Evolutionary conservation across 306 rosid species (phyloP).

Genomic region (Gleditsia sinensis): DNA sequence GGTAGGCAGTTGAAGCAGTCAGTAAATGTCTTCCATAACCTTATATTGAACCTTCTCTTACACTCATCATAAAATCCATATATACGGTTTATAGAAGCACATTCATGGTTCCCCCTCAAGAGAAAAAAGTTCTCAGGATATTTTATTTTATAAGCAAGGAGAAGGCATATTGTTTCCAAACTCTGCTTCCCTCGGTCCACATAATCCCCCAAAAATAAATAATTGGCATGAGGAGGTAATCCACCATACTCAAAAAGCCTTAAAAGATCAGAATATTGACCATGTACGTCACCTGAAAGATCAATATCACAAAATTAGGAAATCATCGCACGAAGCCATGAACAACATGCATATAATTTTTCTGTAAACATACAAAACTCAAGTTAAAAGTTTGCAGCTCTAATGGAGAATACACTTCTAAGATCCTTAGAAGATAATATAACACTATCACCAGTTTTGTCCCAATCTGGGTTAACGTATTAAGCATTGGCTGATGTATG

Average conservation of each 20-base stretch:
- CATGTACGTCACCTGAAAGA: slow-evolving; percentile 88
- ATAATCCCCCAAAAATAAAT: slow-evolving; percentile 94
- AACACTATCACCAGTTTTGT: not conserved
- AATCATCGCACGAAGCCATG: not conserved
- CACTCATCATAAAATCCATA: slow-evolving; percentile 99
- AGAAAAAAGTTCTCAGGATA: slow-evolving; percentile 89
- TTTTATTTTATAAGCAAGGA: slow-evolving; percentile 86
- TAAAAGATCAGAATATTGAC: slow-evolving; percentile 92
- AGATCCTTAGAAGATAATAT: not conserved
- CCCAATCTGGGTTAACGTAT: not conserved
- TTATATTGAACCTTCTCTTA: slow-evolving; percentile 87
- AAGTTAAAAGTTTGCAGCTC: not conserved
- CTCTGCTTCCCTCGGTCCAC: slow-evolving; percentile 98
- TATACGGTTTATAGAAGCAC: slow-evolving; percentile 94
- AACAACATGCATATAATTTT: not conserved
- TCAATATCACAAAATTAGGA: slow-evolving; percentile 16
- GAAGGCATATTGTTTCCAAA: slow-evolving; percentile 92
- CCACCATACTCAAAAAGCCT: slow-evolving; percentile 97
- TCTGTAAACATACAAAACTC: not conserved
- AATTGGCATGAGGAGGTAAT: slow-evolving; percentile 89
- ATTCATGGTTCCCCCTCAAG: slow-evolving; percentile 95
- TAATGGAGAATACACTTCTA: not conserved
- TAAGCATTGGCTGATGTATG: not conserved
- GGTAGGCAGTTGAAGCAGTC: slow-evolving; percentile 94
- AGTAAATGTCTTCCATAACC: slow-evolving; percentile 86